These are phyloP conservation scores for Xylaria digitata DNA, from an alignment of 2,329 filamentous ascomycete species.

Conservation along the genomic window DNA sequence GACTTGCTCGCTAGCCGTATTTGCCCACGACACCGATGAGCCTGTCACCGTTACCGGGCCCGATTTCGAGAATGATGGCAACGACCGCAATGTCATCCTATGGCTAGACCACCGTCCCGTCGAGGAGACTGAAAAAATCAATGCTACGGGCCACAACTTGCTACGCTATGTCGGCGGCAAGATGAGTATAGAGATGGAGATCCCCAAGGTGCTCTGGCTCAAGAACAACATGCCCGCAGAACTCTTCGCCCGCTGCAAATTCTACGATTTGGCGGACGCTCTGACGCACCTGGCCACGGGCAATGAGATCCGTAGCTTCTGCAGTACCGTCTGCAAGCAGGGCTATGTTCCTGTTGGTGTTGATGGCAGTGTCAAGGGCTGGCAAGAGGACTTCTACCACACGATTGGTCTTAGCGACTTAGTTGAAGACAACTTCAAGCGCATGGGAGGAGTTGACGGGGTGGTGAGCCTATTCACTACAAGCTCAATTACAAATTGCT, in stretches of 20 bases:
- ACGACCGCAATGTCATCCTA: slow-evolving; percentile 93
- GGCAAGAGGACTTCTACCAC: slow-evolving; percentile 94
- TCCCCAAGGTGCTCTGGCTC: slow-evolving; percentile 97
- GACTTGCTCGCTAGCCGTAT: slow-evolving; percentile 96
- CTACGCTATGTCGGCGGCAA: slow-evolving; percentile 95
- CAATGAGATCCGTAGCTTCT: slow-evolving; percentile 91
- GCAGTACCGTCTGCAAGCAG: slow-evolving; percentile 97
- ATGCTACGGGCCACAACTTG: slow-evolving; percentile 89
- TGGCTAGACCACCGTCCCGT: slow-evolving; percentile 97
- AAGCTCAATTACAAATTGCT: slow-evolving; percentile 36
- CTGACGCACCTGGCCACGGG: slow-evolving; percentile 95
- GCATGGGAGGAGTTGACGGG: slow-evolving; percentile 93
- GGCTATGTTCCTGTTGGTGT: slow-evolving; percentile 97
- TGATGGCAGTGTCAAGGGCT: slow-evolving; percentile 96
- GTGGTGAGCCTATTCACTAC: slow-evolving; percentile 76
- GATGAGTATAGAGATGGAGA: slow-evolving; percentile 99
- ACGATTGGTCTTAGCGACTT: slow-evolving; percentile 89
- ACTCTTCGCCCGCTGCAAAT: slow-evolving; percentile 92
- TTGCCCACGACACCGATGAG: slow-evolving; percentile 88
- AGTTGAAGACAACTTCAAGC: slow-evolving; percentile 85
- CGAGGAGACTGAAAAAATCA: slow-evolving; percentile 92
- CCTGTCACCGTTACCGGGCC: slow-evolving; percentile 91
- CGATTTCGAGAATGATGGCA: slow-evolving; percentile 80
- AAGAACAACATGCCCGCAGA: slow-evolving; percentile 98
- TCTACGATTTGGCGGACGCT: slow-evolving; percentile 94